Percentiles rank a stretch among this genome's conserved stretches.
Conservation (phyloP, 73 alveolate genomes). For the Paraurostyla sp. region DNA sequence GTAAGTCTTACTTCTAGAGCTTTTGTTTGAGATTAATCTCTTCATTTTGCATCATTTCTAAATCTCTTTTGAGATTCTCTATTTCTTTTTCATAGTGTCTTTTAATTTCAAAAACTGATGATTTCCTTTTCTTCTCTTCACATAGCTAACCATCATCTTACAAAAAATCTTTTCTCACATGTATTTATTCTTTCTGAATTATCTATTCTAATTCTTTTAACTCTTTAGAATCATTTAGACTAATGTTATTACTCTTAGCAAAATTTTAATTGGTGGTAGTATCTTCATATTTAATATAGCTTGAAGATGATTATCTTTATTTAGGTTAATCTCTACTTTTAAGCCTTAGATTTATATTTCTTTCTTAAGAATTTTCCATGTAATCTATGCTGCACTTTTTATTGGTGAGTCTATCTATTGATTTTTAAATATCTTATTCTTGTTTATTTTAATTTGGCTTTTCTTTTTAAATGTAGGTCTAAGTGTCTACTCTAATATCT, state of each 20-base stretch:
- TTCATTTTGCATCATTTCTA: conserved; percentile 19
- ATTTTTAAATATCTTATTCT: background rate
- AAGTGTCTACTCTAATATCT: too few species aligned
- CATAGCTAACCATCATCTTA: background rate
- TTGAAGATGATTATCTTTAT: background rate
- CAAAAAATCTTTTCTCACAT: background rate
- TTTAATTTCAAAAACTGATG: conserved; percentile 14
- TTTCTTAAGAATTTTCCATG: too few species aligned
- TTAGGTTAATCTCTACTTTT: background rate
- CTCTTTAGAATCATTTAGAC: conserved; percentile 15
- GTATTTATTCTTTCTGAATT: background rate
- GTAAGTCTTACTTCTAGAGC: conserved; percentile 15
- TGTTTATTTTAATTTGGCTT: too few species aligned
- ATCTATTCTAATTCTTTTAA: background rate
- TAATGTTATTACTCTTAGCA: background rate
- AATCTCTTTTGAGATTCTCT: conserved; percentile 1
- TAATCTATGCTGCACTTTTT: too few species aligned
- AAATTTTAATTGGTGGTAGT: background rate
- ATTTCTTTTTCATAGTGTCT: conserved; percentile 53
- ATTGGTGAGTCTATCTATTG: too few species aligned
- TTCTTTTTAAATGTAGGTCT: too few species aligned
- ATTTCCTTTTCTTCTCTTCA: background rate
- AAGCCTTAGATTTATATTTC: background rate
- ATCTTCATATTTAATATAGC: background rate
- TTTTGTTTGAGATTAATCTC: background rate